phyloP scores from a whole-genome alignment of 345 rosid genomes.

The Gynandropsis gynandra region DNA sequence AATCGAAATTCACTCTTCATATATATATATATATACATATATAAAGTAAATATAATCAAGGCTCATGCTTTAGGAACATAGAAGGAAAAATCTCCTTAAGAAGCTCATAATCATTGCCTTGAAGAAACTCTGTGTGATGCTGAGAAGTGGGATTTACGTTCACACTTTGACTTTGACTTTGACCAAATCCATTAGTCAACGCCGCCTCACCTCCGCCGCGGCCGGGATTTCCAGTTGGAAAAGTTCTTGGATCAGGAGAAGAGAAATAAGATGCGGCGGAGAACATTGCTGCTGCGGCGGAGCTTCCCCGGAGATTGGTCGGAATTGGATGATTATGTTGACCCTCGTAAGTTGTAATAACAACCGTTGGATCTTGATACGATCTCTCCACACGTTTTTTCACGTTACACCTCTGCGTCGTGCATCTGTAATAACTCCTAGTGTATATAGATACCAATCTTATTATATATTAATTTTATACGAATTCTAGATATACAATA shows the following conservation, averaged over 20 bases:
- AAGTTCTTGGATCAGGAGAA: slow-evolving; percentile 25
- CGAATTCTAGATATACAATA: neutral
- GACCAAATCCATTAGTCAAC: slow-evolving; percentile 30
- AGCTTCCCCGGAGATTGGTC: slow-evolving; percentile 53
- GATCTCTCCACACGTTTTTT: slow-evolving; percentile 95
- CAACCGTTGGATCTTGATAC: slow-evolving; percentile 73
- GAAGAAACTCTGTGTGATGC: slow-evolving; percentile 30
- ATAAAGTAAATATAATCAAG: slow-evolving; percentile 25
- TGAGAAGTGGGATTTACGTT: slow-evolving; percentile 26
- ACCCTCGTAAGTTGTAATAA: slow-evolving; percentile 87
- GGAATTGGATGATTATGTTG: slow-evolving; percentile 82
- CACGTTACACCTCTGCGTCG: slow-evolving; percentile 74
- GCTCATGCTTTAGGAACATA: slow-evolving; percentile 58
- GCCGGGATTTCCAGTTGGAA: slow-evolving; percentile 14
- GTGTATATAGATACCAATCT: neutral
- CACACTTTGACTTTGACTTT: slow-evolving; percentile 10
- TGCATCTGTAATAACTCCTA: slow-evolving; percentile 93
- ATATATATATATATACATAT: slow-evolving; percentile 10
- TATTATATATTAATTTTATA: neutral
- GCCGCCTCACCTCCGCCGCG: slow-evolving; percentile 20
- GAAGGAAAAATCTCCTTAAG: slow-evolving; percentile 77
- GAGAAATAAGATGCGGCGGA: slow-evolving; percentile 32
- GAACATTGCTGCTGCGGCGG: slow-evolving; percentile 41
- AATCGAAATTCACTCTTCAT: neutral
- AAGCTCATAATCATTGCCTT: slow-evolving; percentile 60